phyloP scores from a whole-genome alignment of 257 asterid genomes.

The Nicotiana noctiflora region DNA sequence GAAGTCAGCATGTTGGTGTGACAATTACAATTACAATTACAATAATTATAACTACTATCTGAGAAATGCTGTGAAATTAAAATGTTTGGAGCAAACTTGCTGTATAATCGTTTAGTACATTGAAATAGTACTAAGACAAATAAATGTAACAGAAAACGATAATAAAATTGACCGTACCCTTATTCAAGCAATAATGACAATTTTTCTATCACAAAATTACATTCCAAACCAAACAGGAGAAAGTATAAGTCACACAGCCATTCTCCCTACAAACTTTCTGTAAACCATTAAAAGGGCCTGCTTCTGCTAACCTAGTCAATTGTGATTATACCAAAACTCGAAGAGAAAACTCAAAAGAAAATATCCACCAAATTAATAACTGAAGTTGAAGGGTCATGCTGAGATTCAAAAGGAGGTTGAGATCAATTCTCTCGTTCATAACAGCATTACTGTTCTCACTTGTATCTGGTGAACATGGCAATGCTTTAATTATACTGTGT shows the following conservation, averaged over 20 bases:
- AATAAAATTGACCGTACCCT: not conserved
- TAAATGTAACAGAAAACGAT: not conserved
- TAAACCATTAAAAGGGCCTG: not conserved
- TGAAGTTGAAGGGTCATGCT: not conserved
- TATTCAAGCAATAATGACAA: not conserved
- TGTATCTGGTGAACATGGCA: not conserved
- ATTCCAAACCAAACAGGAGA: slow-evolving; percentile 4
- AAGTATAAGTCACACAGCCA: not conserved
- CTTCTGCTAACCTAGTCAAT: not conserved
- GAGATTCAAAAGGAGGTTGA: slow-evolving; percentile 5
- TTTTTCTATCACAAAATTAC: not conserved
- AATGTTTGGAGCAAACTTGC: not conserved
- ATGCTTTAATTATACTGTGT: not conserved
- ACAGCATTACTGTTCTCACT: not conserved
- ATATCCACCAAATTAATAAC: not conserved
- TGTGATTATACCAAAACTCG: not conserved
- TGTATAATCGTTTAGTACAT: slow-evolving; percentile 1
- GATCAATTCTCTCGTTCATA: not conserved
- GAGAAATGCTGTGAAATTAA: slow-evolving; percentile 1
- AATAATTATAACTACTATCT: not conserved
- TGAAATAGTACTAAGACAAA: not conserved
- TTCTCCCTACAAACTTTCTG: not conserved
- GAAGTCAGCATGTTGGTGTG: not conserved
- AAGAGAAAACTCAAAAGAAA: not conserved
- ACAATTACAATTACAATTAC: not conserved